Evolutionary conservation across 345 rosid species (phyloP), one percentile per base, ranked within the genome.

Genomic region (Cardamine occulta): DNA sequence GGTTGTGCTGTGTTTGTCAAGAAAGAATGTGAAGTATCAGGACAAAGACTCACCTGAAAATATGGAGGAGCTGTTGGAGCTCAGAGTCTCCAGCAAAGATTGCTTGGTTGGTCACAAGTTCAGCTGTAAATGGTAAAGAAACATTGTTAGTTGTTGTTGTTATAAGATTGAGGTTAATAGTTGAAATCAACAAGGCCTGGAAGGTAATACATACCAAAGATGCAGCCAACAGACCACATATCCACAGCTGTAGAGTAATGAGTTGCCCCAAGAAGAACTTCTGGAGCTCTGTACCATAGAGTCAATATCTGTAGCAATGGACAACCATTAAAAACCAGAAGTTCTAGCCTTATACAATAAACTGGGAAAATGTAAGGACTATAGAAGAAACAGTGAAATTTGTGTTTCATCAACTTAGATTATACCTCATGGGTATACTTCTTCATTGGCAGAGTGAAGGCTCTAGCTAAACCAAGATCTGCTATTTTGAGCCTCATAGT

Each of bases 201-300:
- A 39, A 58, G 58, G 12, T 32, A 68, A 29, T 48, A 18, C 8
- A 35, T 86, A 95, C 99, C 99, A 74, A 95, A 95, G 1, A 95
- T 87, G 61, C 97, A 92, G 77, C 87, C 97, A 40, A 95, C 99
- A 59, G 96, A 95, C 97, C 97, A 95, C 81, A 92, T 85, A 75
- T 92, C 99, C 17, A 95, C 97, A 15, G 97, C 96, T 45, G 97
- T 90, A 70, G 99, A 95, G 85, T 95, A 95, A 79, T 92, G 98
- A 17, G 97, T 95, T 14, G 93, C 87, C 9, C 97, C 99, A 74
- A 95, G 61, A 60, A 95, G 97, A 76, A 95, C 97, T 73, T 95
- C 99, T 8, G 98, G 98, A 69, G 98, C 89, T 85, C 98, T 86
- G 63, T 94, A 91, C 98, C 98, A 94, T 4, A 94, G 85, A 17